phyloP scores from a whole-genome alignment of 1,139 yeast species.

The Candida pseudoviswanathii region DNA sequence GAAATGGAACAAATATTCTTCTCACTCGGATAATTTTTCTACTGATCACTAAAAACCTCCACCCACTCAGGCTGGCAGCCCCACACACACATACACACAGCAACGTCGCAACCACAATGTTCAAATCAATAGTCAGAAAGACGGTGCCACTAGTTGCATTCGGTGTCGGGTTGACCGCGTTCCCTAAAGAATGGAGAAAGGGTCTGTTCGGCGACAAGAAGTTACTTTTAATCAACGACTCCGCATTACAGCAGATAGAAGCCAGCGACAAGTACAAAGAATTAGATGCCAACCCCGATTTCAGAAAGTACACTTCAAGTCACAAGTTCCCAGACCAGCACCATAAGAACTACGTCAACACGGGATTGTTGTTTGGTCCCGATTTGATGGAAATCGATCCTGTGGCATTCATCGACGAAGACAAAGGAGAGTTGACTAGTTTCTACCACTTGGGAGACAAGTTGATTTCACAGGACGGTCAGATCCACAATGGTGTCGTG shows the following conservation, averaged over 20 bases:
- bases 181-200: conserved; percentile 45
- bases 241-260: conserved; percentile 34
- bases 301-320: conserved; percentile 32
- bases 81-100: neutral
- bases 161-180: conserved; percentile 47
- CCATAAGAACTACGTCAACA: conserved; percentile 61
- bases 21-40: too few relatives aligned
- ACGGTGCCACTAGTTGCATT: conserved; percentile 44
- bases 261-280: conserved; percentile 32
- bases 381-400: conserved; percentile 70
- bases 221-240: conserved; percentile 31
- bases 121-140: conserved; percentile 26
- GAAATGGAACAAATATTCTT: neutral
- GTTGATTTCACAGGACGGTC: conserved; percentile 68
- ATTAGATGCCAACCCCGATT: conserved; percentile 29
- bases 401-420: conserved; percentile 50
- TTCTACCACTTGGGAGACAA: conserved; percentile 73
- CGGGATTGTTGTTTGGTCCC: conserved; percentile 66
- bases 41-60: neutral
- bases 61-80: neutral
- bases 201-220: conserved; percentile 20
- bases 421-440: conserved; percentile 52
- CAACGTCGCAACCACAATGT: conserved; percentile 19
- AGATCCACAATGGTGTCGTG: conserved; percentile 84
- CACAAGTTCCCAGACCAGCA: conserved; percentile 63